These are phyloP conservation scores for Carex sylvatica DNA, from an alignment of 202 grass and related monocot species.

Conservation along the genomic window DNA sequence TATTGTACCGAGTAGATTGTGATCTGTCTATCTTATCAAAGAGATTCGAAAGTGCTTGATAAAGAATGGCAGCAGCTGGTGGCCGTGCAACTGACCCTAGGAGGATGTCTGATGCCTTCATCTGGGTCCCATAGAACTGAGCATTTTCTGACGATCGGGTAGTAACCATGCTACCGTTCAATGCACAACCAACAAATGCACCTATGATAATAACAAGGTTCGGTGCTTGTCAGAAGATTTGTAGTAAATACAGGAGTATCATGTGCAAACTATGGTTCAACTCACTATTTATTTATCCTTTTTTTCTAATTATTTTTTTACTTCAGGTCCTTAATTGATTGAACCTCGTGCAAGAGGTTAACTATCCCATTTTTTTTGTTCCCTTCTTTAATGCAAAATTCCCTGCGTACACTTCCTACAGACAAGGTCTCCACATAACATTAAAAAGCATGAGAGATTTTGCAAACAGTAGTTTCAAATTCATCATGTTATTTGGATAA, in stretches of 20 bases:
- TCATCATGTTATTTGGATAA: not conserved
- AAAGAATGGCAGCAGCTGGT: constrained; percentile 56
- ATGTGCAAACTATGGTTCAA: not conserved
- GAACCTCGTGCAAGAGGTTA: not conserved
- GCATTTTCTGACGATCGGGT: constrained; percentile 70
- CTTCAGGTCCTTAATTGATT: not conserved
- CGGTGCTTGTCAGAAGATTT: not conserved
- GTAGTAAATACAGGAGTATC: not conserved
- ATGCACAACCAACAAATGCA: constrained; percentile 83
- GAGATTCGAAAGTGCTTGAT: constrained; percentile 63
- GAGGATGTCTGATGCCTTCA: constrained; percentile 70
- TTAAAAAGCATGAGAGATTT: not conserved
- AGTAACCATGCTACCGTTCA: constrained; percentile 77
- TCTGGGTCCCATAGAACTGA: constrained; percentile 58
- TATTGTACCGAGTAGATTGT: constrained; percentile 14
- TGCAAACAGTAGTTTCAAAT: not conserved
- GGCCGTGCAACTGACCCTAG: constrained; percentile 59
- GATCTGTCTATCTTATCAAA: constrained; percentile 48
- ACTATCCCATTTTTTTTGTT: not conserved
- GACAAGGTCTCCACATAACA: not conserved
- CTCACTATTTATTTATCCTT: not conserved
- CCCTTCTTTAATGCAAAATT: constrained; percentile 1
- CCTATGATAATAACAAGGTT: constrained; percentile 23
- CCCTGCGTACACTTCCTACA: not conserved
- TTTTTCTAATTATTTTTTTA: not conserved